Conservation (phyloP, 768 basidiomycete species). For the Hydnomerulius pinastri region DNA sequence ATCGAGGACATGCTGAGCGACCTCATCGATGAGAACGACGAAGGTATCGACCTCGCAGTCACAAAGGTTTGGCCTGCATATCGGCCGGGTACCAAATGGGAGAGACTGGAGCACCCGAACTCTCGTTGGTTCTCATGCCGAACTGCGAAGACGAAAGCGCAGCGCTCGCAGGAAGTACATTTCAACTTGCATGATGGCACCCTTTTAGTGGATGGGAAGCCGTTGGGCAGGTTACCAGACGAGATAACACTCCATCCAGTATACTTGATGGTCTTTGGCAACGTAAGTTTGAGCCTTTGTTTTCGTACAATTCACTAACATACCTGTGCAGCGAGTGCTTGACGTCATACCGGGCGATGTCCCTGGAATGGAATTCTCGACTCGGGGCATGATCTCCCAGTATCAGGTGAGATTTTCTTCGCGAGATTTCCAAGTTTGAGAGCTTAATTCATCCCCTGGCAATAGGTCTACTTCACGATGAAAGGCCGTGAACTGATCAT, state of each 20-base stretch:
- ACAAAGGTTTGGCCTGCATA: slow-evolving; percentile 33
- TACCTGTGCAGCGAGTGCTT: slow-evolving; percentile 22
- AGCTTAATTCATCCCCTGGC: too few species aligned
- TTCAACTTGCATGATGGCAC: slow-evolving; percentile 43
- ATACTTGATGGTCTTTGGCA: slow-evolving; percentile 39
- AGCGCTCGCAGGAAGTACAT: slow-evolving; percentile 32
- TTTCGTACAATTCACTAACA: neutral
- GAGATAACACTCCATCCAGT: slow-evolving; percentile 32
- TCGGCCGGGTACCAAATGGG: slow-evolving; percentile 27
- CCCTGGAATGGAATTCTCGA: slow-evolving; percentile 37
- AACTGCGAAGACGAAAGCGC: slow-evolving; percentile 13
- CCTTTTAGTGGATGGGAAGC: slow-evolving; percentile 44
- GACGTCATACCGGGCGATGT: slow-evolving; percentile 37
- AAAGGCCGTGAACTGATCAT: slow-evolving; percentile 29
- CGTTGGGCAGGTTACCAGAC: slow-evolving; percentile 39
- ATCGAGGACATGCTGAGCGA: slow-evolving; percentile 23
- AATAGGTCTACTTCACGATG: slow-evolving; percentile 13
- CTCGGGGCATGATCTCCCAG: slow-evolving; percentile 17
- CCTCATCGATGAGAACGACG: slow-evolving; percentile 10
- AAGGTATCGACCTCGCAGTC: slow-evolving; percentile 35
- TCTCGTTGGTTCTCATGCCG: slow-evolving; percentile 31
- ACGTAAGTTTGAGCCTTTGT: slow-evolving; percentile 25
- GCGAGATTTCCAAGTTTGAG: too few species aligned
- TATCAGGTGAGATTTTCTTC: slow-evolving; percentile 27
- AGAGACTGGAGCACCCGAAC: slow-evolving; percentile 12